Percentiles rank a stretch among this genome's conserved stretches.
These are phyloP conservation scores for Trichoderma lentiforme DNA, from an alignment of 2,329 filamentous ascomycete species.

Conservation along the genomic window DNA sequence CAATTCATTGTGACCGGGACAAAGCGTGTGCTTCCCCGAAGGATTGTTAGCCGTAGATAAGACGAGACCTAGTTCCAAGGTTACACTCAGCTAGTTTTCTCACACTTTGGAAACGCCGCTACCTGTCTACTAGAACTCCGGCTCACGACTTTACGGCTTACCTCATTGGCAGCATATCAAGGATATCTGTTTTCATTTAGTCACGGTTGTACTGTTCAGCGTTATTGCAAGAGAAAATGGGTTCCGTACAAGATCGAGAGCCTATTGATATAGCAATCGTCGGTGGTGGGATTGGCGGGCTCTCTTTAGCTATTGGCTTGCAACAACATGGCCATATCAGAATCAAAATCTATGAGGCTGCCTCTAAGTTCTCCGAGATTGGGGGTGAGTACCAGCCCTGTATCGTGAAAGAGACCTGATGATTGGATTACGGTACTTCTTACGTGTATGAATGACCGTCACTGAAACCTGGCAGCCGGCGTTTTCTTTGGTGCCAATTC, in stretches of 20 bases:
- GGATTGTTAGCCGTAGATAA: neutral
- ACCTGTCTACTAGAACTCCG: neutral
- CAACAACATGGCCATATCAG: conserved; percentile 21
- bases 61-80: neutral
- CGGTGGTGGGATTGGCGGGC: conserved; percentile 57
- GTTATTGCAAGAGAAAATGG: neutral
- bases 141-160: neutral
- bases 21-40: neutral
- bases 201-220: neutral
- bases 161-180: neutral
- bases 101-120: neutral
- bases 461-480: conserved; percentile 37
- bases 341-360: conserved; percentile 55
- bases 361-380: conserved; percentile 52
- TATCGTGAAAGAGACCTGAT: neutral
- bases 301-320: conserved; percentile 52
- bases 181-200: too few species aligned
- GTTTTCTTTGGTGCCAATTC: conserved; percentile 55
- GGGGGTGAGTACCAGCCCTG: conserved; percentile 30
- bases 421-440: neutral
- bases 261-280: conserved; percentile 47
- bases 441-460: neutral
- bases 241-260: neutral
- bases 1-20: neutral
- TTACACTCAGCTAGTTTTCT: neutral